Base-by-base conservation (phyloP, 2,329 filamentous ascomycete species). In the Aspergillus sp. region DNA sequence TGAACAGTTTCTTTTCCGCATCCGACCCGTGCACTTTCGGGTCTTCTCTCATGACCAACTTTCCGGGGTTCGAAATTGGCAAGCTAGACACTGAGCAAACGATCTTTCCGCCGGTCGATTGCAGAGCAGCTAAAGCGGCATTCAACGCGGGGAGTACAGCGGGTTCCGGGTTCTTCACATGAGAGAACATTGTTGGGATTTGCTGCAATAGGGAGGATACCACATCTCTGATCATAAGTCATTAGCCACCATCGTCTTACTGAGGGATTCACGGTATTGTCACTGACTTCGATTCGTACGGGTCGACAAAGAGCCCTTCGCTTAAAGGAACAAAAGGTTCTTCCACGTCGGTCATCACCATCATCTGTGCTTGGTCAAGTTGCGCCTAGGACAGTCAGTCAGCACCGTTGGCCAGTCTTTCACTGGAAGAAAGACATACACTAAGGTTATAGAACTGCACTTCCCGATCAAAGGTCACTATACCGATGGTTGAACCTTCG, bases 371-470 rank as follows among this genome's bases (percentile, higher is more conserved):
- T 69, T 89, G 83, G 46, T 93, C 85, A 38, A 96, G 74, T 36
- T 78, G 78, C 34, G 88, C 70, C 83, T 88, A 65, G 35, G 29
- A 34, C 34, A 35, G 47, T 69, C 40, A 67, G 61, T 36, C 34
- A 36, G 8, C 10, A 36, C 6, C 19, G 10, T 39, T 28, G 8
- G 12, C 19, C 4, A 19, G 5, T 8, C 36, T 45, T 51, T 36
- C 29, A 35, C 26, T n/a, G n/a, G 44, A 45, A 6, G 27, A 26
- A 2, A 5, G 29, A 77, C 83, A 72, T 73, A 87, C 82, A 60
- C 83, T 88, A 58, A 95, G 82, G 61, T 97, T 97, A 74, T 97
- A 98, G 66, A 97, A 98, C 64, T 98, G 93, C 49, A 98, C 86
- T 59, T 96, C 89, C 68, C 88, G 91, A 72, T 98, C 93, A 65